Conservation (phyloP, 306 rosid genomes). For the Prunus salicina region DNA sequence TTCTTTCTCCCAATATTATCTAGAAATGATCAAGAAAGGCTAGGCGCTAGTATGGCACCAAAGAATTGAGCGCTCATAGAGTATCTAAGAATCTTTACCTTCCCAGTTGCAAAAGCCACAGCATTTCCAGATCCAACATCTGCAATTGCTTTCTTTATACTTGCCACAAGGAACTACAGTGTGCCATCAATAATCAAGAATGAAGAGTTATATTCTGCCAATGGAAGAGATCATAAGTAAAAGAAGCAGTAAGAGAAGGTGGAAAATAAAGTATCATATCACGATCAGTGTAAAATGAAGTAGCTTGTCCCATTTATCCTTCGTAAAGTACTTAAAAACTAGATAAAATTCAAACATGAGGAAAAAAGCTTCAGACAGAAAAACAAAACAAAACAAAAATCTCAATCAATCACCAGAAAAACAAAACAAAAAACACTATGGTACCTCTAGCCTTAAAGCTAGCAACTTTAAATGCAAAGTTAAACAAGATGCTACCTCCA, state of each 20-base stretch:
- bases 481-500: slow-evolving; percentile 52
- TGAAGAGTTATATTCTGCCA: slow-evolving; percentile 11
- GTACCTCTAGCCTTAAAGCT: not conserved
- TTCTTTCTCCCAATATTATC: not conserved
- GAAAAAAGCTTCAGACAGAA: too few relatives aligned
- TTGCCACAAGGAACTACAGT: slow-evolving; percentile 68
- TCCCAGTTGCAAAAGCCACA: slow-evolving; percentile 69
- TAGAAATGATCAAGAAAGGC: not conserved
- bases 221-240: slow-evolving; percentile 3
- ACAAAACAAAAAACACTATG: too few relatives aligned
- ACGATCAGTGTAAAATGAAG: too few relatives aligned
- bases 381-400: too few relatives aligned
- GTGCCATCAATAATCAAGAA: slow-evolving; percentile 15
- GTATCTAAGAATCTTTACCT: slow-evolving; percentile 39
- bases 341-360: too few relatives aligned
- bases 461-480: not conserved
- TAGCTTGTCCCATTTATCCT: slow-evolving; percentile 31
- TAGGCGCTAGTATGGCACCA: not conserved
- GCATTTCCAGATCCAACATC: slow-evolving; percentile 72
- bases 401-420: too few relatives aligned
- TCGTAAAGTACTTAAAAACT: too few relatives aligned
- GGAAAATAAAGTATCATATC: slow-evolving; percentile 19
- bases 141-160: slow-evolving; percentile 80
- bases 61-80: not conserved
- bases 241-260: not conserved